Evolutionary conservation across 2,329 filamentous ascomycete species (phyloP).

Genomic region (Cercospora brassicicola): DNA sequence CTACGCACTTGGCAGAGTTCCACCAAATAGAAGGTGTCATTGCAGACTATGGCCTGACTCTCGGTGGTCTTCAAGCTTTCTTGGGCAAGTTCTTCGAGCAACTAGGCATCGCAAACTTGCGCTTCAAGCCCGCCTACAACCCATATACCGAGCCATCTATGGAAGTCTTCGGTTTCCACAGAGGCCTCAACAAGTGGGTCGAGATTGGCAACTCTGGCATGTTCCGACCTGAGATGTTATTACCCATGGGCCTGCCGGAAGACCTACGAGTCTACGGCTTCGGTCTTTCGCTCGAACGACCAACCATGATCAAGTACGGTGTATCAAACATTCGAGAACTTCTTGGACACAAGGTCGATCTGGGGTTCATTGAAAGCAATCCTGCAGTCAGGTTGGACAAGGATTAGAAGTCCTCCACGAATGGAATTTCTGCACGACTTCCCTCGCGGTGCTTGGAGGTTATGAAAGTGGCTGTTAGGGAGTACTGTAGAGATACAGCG

Average conservation of each 20-base stretch:
- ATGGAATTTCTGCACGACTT: neutral
- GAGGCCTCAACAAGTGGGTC: slow-evolving; percentile 83
- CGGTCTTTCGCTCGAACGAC: slow-evolving; percentile 85
- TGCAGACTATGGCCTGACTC: slow-evolving; percentile 88
- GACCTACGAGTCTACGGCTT: slow-evolving; percentile 93
- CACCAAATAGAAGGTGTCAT: slow-evolving; percentile 99
- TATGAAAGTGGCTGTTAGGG: neutral
- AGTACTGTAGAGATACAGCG: neutral
- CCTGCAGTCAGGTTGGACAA: slow-evolving; percentile 87
- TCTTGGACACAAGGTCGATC: slow-evolving; percentile 91
- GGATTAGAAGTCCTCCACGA: slow-evolving; percentile 44
- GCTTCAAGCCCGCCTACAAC: slow-evolving; percentile 97
- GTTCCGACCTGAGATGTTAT: slow-evolving; percentile 97
- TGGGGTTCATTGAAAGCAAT: slow-evolving; percentile 88
- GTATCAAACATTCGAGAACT: slow-evolving; percentile 84
- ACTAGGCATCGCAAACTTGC: slow-evolving; percentile 84
- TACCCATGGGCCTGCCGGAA: slow-evolving; percentile 88
- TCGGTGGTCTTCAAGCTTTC: slow-evolving; percentile 90
- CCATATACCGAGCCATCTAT: slow-evolving; percentile 93
- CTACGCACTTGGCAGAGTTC: slow-evolving; percentile 95
- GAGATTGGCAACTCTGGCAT: slow-evolving; percentile 98
- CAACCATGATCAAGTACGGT: slow-evolving; percentile 93
- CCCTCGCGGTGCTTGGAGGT: neutral
- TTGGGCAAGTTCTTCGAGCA: slow-evolving; percentile 95
- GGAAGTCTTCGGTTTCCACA: slow-evolving; percentile 97